Conservation (phyloP, 805 yeast genomes). For the Blastobotrys mokoenaii region DNA sequence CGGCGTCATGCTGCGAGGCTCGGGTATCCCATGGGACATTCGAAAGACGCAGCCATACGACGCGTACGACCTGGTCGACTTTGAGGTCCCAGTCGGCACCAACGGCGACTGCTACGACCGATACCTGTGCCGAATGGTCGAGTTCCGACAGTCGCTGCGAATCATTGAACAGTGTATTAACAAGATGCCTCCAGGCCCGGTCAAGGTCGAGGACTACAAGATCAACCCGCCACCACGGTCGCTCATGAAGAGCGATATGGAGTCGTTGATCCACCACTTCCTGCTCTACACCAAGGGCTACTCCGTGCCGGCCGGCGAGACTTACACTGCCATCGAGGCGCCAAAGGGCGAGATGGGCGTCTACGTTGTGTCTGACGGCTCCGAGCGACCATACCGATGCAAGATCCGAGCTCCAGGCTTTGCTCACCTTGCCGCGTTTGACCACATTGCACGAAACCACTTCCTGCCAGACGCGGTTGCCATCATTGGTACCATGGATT, state of each 20-base stretch:
- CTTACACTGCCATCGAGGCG: slow-evolving; percentile 86
- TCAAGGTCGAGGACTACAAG: slow-evolving; percentile 84
- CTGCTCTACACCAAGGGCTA: slow-evolving; percentile 81
- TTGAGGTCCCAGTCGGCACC: slow-evolving; percentile 77
- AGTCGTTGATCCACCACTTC: slow-evolving; percentile 84
- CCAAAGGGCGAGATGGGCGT: slow-evolving; percentile 96
- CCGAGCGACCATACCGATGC: slow-evolving; percentile 86
- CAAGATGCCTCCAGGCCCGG: slow-evolving; percentile 88
- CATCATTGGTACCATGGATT: slow-evolving; percentile 90
- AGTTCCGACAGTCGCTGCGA: slow-evolving; percentile 83
- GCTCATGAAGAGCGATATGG: slow-evolving; percentile 87
- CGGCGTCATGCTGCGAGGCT: slow-evolving; percentile 87
- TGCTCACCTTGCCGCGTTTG: slow-evolving; percentile 83
- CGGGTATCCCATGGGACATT: slow-evolving; percentile 81
- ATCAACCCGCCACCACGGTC: slow-evolving; percentile 74
- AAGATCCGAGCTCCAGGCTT: slow-evolving; percentile 93
- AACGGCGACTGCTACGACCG: slow-evolving; percentile 91
- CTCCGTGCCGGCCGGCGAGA: slow-evolving; percentile 84
- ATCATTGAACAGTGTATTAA: slow-evolving; percentile 85
- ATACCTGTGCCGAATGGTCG: slow-evolving; percentile 81
- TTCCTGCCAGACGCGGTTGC: slow-evolving; percentile 89
- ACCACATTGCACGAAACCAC: slow-evolving; percentile 78
- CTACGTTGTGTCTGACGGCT: slow-evolving; percentile 78
- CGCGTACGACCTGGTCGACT: slow-evolving; percentile 79
- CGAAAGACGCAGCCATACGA: slow-evolving; percentile 85